Evolutionary conservation across 352 stramenopile species (phyloP).

Genomic region (Blastocystis sp.): DNA sequence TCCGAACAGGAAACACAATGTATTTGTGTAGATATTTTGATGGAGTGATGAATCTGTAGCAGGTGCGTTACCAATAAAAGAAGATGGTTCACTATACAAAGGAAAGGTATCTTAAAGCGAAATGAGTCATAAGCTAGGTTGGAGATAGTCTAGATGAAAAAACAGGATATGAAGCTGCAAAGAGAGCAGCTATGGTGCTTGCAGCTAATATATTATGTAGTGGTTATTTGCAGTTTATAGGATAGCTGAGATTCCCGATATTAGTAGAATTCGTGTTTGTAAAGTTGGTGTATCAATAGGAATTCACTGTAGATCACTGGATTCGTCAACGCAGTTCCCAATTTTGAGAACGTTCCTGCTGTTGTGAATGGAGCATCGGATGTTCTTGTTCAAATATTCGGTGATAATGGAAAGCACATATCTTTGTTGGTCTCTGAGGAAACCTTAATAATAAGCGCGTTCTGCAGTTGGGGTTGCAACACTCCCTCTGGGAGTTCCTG

Average conservation of each 20-base stretch:
- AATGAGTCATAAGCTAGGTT: not conserved
- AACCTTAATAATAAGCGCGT: slow-evolving; percentile 4
- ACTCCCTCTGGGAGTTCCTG: slow-evolving; percentile 34
- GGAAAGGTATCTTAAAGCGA: not conserved
- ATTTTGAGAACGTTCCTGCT: slow-evolving; percentile 36
- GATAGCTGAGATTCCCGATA: slow-evolving; percentile 26
- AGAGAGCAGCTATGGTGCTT: not conserved
- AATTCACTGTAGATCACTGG: slow-evolving; percentile 8
- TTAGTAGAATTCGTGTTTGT: not conserved
- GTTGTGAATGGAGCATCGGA: slow-evolving; percentile 55
- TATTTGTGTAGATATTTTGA: not conserved
- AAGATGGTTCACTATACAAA: slow-evolving; percentile 35
- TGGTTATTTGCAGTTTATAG: not conserved
- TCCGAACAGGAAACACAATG: slow-evolving; percentile 15
- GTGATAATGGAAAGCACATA: slow-evolving; percentile 57
- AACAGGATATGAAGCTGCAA: slow-evolving; percentile 5
- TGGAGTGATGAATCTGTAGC: not conserved
- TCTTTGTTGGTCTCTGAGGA: not conserved
- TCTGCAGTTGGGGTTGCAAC: slow-evolving; percentile 42
- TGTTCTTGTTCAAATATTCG: slow-evolving; percentile 45
- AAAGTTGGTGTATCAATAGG: not conserved
- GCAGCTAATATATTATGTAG: slow-evolving; percentile 38
- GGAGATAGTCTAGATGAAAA: not conserved
- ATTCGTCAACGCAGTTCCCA: slow-evolving; percentile 30
- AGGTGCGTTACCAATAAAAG: slow-evolving; percentile 27